phyloP scores from a whole-genome alignment of 176 grass and related monocot genomes.

The Aegilops tauschii region DNA sequence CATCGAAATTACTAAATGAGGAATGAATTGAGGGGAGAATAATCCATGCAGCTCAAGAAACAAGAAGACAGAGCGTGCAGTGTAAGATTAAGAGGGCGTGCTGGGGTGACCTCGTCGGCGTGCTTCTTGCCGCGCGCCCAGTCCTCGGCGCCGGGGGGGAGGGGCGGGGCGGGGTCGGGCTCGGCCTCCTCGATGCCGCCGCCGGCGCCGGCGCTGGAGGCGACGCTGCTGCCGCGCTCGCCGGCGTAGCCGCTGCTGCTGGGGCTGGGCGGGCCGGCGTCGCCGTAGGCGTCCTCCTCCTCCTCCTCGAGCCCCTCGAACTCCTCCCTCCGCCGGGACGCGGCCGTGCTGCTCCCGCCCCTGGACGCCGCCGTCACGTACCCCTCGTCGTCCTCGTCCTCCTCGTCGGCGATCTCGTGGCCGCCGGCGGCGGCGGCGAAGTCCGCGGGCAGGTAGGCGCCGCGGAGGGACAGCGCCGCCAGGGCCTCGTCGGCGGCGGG shows the following conservation, averaged over 20 bases:
- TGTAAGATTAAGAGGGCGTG: not conserved
- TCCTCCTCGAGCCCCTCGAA: conserved; percentile 31
- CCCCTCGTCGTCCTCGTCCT: conserved; percentile 32
- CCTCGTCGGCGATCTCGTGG: conserved; percentile 34
- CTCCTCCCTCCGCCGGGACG: conserved; percentile 19
- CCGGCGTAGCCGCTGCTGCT: conserved; percentile 91
- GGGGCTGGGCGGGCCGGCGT: conserved; percentile 61
- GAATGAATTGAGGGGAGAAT: not conserved
- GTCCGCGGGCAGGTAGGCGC: conserved; percentile 58
- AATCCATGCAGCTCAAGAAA: not conserved
- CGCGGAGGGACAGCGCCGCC: conserved; percentile 35
- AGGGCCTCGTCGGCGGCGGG: not conserved
- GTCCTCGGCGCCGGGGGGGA: conserved; percentile 24
- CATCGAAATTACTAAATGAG: not conserved
- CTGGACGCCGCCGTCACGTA: conserved; percentile 49
- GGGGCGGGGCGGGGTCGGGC: conserved; percentile 13
- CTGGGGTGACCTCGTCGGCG: conserved; percentile 50
- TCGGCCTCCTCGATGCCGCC: conserved; percentile 52
- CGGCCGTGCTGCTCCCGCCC: conserved; percentile 33
- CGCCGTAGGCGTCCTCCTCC: conserved; percentile 34
- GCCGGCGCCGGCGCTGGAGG: conserved; percentile 63
- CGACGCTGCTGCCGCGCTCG: conserved; percentile 80
- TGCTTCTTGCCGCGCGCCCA: conserved; percentile 74
- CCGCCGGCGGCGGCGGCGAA: conserved; percentile 22
- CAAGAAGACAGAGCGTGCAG: too few species aligned